Conservation (phyloP, 768 basidiomycete genomes). For the Panaeolus papilionaceus region DNA sequence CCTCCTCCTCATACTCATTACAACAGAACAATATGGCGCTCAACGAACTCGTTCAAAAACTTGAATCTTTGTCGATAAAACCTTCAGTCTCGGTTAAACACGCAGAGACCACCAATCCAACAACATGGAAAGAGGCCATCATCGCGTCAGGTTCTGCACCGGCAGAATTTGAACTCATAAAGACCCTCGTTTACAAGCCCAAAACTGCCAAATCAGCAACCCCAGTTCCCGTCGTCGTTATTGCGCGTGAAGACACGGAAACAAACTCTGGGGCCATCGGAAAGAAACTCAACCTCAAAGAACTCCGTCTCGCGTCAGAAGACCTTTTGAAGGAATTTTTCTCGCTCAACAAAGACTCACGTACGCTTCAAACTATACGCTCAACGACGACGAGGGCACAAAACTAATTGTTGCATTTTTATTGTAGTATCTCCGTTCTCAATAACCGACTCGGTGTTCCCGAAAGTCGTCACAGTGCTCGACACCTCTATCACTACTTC, state of each 20-base stretch:
- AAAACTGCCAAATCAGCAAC: conserved; percentile 92
- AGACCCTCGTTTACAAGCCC: conserved; percentile 94
- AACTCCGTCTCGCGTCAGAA: conserved; percentile 83
- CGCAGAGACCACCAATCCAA: conserved; percentile 67
- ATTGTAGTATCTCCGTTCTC: conserved; percentile 80
- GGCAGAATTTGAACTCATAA: conserved; percentile 73
- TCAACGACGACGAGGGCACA: neutral
- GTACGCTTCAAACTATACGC: conserved; percentile 54
- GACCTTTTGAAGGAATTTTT: conserved; percentile 90
- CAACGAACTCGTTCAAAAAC: conserved; percentile 44
- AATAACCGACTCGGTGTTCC: conserved; percentile 66
- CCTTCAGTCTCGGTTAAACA: conserved; percentile 63
- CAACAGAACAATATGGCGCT: conserved; percentile 40
- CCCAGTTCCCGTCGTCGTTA: conserved; percentile 85
- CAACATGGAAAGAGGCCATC: conserved; percentile 79
- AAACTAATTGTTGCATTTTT: neutral
- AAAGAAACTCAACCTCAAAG: conserved; percentile 85
- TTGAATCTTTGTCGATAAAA: conserved; percentile 61
- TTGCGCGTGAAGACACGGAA: conserved; percentile 87
- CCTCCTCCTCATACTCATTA: conserved; percentile 25
- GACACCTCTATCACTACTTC: conserved; percentile 81
- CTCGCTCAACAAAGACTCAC: conserved; percentile 81
- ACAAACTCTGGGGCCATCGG: conserved; percentile 78
- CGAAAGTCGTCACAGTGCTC: conserved; percentile 76
- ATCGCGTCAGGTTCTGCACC: conserved; percentile 57